Conservation (phyloP, 441 rosid species). For the Theobroma grandiflorum region DNA sequence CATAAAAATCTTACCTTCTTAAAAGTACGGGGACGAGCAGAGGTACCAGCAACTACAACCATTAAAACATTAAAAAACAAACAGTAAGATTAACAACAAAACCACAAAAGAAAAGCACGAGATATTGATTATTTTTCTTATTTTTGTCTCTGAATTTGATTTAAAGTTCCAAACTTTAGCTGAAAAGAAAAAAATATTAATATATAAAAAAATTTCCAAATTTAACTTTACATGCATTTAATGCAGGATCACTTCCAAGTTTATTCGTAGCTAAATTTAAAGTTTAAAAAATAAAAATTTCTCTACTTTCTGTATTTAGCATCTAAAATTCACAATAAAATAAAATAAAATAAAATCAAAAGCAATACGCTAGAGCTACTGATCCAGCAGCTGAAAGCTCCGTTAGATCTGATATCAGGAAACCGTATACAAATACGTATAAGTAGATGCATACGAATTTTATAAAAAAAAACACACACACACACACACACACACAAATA, state of each 20-base stretch:
- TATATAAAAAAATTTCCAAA: background rate
- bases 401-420: conserved; percentile 8
- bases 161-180: background rate
- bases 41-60: conserved; percentile 86
- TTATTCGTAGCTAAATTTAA: background rate
- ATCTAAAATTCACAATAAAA: background rate
- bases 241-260: background rate
- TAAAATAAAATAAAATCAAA: background rate
- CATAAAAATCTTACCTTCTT: conserved; percentile 53
- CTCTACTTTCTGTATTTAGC: background rate
- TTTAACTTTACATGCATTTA: background rate
- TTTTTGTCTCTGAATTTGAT: background rate
- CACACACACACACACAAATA: background rate
- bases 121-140: background rate
- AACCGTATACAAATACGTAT: background rate
- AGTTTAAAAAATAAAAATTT: background rate
- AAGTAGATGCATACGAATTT: background rate
- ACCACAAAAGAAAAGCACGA: background rate
- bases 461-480: background rate
- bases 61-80: background rate
- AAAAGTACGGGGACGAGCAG: conserved; percentile 87
- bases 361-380: background rate
- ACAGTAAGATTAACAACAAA: background rate
- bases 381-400: background rate
- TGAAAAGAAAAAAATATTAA: background rate